These are phyloP conservation scores for Puccinellia tenuiflora DNA, from an alignment of 176 grass and related monocot genomes.

Conservation along the genomic window DNA sequence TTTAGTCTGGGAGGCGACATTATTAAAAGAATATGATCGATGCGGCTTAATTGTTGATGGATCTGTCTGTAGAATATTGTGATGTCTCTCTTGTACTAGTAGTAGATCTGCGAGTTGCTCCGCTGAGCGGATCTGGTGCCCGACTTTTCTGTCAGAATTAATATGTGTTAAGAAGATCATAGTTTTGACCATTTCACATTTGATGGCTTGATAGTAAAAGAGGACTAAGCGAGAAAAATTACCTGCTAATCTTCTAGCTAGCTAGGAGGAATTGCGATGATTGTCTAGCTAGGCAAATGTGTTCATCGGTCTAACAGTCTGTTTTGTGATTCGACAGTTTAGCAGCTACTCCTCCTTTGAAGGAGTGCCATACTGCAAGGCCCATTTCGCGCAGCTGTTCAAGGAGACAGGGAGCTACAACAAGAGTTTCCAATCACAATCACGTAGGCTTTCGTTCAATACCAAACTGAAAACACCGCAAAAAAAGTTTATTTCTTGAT, in stretches of 20 bases:
- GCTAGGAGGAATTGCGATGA: neutral
- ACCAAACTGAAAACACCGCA: neutral
- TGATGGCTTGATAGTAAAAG: constrained; percentile 1
- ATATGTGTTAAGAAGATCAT: neutral
- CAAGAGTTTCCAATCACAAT: constrained; percentile 75
- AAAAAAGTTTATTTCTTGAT: neutral
- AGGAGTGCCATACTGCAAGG: constrained; percentile 86
- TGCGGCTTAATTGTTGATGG: neutral
- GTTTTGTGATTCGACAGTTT: constrained; percentile 36
- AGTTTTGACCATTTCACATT: neutral
- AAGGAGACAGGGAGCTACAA: constrained; percentile 87
- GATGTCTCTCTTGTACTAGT: neutral
- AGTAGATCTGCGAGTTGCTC: constrained; percentile 26
- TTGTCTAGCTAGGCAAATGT: neutral
- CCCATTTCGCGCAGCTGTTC: constrained; percentile 92
- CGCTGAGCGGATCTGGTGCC: constrained; percentile 14
- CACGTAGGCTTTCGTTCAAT: constrained; percentile 20
- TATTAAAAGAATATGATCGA: neutral
- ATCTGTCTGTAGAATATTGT: constrained; percentile 35
- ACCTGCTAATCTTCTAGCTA: neutral
- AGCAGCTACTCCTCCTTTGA: constrained; percentile 87
- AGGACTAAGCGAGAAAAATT: neutral
- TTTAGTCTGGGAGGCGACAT: neutral
- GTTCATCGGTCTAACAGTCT: neutral
- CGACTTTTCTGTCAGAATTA: neutral